phyloP scores from a whole-genome alignment of 331 rosid genomes.

The Acacia concinna region DNA sequence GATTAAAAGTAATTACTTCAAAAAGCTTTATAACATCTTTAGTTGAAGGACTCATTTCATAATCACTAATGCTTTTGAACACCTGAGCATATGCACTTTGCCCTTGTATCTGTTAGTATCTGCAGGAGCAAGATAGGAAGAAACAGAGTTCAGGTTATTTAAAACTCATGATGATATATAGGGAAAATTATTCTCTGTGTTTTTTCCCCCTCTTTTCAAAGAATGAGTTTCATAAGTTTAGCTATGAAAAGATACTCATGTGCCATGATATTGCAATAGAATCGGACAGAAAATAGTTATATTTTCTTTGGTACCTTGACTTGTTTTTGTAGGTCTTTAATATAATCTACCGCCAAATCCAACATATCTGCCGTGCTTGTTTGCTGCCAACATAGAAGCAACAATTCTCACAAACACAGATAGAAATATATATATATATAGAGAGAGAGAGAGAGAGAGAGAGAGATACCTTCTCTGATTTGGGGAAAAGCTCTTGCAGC shows the following conservation, averaged over 20 bases:
- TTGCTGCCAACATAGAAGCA: conserved; percentile 57
- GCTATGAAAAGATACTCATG: not conserved
- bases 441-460: not conserved
- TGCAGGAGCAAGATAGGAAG: conserved; percentile 42
- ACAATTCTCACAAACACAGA: not conserved
- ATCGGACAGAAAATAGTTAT: not conserved
- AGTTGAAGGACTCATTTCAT: not conserved
- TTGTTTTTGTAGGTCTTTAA: conserved; percentile 72
- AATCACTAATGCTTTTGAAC: conserved; percentile 35
- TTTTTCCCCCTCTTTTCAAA: not conserved
- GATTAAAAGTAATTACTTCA: not conserved
- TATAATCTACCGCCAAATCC: conserved; percentile 72
- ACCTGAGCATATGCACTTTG: conserved; percentile 71
- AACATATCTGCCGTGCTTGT: conserved; percentile 87
- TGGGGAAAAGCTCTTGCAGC: conserved; percentile 73
- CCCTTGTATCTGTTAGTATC: conserved; percentile 61
- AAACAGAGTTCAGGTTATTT: not conserved
- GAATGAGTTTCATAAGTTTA: not conserved
- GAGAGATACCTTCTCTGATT: conserved; percentile 69
- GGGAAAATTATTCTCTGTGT: no score
- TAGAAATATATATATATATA: not conserved
- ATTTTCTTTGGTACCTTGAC: conserved; percentile 58
- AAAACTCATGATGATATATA: not conserved
- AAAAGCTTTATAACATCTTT: not conserved
- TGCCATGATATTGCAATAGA: not conserved